phyloP scores from a whole-genome alignment of 2,329 filamentous ascomycete genomes.

The Aspergillus brasiliensis region DNA sequence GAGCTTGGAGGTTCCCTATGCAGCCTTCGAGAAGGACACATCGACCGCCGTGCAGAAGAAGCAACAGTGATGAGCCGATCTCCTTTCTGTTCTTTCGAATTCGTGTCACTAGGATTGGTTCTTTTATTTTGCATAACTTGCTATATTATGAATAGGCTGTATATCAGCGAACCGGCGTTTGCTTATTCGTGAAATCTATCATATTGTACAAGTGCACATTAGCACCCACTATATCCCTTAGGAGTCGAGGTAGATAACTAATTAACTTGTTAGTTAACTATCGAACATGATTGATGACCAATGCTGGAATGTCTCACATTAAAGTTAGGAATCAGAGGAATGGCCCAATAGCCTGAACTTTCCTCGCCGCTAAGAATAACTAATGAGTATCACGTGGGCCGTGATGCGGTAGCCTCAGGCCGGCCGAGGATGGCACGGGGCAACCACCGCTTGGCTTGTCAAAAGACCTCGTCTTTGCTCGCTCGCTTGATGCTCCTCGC shows the following conservation, averaged over 20 bases:
- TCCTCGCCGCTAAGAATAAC: background rate
- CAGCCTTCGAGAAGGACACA: slow-evolving; percentile 95
- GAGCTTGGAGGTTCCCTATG: slow-evolving; percentile 86
- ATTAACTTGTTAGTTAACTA: no score
- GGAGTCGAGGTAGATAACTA: background rate
- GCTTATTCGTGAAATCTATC: background rate
- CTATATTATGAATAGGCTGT: slow-evolving; percentile 1
- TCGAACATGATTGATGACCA: background rate
- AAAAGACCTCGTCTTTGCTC: no score
- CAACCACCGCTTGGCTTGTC: background rate
- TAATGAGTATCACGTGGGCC: background rate
- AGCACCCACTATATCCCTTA: background rate
- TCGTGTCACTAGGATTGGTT: slow-evolving; percentile 2
- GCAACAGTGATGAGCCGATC: slow-evolving; percentile 53
- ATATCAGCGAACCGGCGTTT: background rate
- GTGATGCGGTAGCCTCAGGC: background rate
- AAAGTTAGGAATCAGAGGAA: background rate
- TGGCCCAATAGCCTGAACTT: background rate
- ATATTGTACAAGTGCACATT: background rate
- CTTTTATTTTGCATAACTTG: slow-evolving; percentile 1
- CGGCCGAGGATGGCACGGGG: background rate
- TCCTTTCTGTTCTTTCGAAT: slow-evolving; percentile 6
- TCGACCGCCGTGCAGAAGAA: slow-evolving; percentile 86
- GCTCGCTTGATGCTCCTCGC: background rate
- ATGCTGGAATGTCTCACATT: background rate